These are phyloP conservation scores for Catunica adiposa DNA, from an alignment of 2,329 filamentous ascomycete species.

Conservation along the genomic window DNA sequence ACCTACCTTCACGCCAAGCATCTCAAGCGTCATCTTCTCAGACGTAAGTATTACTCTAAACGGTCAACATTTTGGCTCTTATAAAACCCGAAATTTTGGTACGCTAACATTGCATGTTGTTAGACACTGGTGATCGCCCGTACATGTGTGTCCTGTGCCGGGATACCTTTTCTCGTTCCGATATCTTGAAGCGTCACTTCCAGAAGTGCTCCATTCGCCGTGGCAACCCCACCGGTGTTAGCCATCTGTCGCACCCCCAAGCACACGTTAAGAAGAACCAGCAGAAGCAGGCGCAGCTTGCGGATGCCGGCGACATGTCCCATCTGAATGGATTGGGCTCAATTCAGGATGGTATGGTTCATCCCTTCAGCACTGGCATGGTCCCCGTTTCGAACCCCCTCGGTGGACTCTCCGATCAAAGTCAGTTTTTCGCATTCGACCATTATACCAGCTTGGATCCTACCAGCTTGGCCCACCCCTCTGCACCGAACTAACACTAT, in stretches of 20 bases:
- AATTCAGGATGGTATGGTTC: slow-evolving; percentile 40
- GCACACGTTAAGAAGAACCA: slow-evolving; percentile 70
- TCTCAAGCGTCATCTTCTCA: slow-evolving; percentile 82
- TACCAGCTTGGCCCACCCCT: slow-evolving; percentile 2
- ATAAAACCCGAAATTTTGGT: not conserved
- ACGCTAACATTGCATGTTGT: slow-evolving; percentile 18
- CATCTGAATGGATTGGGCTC: slow-evolving; percentile 45
- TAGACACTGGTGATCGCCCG: slow-evolving; percentile 91
- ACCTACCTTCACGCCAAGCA: slow-evolving; percentile 97
- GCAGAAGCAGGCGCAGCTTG: slow-evolving; percentile 35
- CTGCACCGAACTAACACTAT: slow-evolving; percentile 17
- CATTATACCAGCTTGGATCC: slow-evolving; percentile 4
- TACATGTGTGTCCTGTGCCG: slow-evolving; percentile 98
- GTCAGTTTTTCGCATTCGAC: slow-evolving; percentile 28
- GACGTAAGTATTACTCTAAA: slow-evolving; percentile 55
- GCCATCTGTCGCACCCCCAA: slow-evolving; percentile 83
- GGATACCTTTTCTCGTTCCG: slow-evolving; percentile 93
- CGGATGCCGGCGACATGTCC: slow-evolving; percentile 37
- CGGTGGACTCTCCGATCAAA: slow-evolving; percentile 44
- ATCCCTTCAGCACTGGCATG: slow-evolving; percentile 36
- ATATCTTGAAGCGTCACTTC: slow-evolving; percentile 97
- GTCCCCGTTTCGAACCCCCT: slow-evolving; percentile 40
- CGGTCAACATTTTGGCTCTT: slow-evolving; percentile 11
- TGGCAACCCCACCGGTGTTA: slow-evolving; percentile 87
- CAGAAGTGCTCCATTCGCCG: slow-evolving; percentile 96